Evolutionary conservation across 176 grass and related monocot genomes (phyloP).

Genomic region (Lolium multiflorum): DNA sequence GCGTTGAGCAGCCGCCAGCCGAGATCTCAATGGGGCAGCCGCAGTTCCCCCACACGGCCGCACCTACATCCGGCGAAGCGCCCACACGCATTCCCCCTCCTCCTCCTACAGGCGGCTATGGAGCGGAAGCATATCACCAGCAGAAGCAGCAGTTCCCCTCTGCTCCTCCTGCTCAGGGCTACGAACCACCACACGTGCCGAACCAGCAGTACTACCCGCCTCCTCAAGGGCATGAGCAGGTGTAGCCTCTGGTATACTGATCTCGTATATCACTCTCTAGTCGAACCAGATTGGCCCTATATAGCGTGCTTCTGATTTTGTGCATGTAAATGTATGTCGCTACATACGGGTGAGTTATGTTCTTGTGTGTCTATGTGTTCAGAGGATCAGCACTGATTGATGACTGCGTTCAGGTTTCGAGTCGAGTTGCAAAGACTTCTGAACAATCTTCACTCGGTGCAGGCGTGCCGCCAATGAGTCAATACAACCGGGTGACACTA

Average conservation of each 20-base stretch:
- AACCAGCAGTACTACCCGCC: not conserved
- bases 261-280: not conserved
- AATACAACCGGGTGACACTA: too few species aligned
- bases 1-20: too few species aligned
- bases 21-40: slow-evolving; percentile 7
- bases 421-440: not conserved
- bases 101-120: not conserved
- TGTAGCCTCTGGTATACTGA: not conserved
- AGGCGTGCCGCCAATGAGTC: too few species aligned
- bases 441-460: too few species aligned
- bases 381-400: not conserved
- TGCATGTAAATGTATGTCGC: not conserved
- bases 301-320: not conserved
- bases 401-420: not conserved
- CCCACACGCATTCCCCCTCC: not conserved
- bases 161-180: not conserved
- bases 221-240: not conserved
- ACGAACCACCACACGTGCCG: not conserved
- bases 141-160: not conserved
- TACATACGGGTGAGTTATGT: not conserved
- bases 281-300: not conserved
- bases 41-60: not conserved
- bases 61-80: not conserved
- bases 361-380: not conserved
- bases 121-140: not conserved